These are phyloP conservation scores for Camillea tinctor DNA, from an alignment of 2,329 filamentous ascomycete species.

Conservation along the genomic window DNA sequence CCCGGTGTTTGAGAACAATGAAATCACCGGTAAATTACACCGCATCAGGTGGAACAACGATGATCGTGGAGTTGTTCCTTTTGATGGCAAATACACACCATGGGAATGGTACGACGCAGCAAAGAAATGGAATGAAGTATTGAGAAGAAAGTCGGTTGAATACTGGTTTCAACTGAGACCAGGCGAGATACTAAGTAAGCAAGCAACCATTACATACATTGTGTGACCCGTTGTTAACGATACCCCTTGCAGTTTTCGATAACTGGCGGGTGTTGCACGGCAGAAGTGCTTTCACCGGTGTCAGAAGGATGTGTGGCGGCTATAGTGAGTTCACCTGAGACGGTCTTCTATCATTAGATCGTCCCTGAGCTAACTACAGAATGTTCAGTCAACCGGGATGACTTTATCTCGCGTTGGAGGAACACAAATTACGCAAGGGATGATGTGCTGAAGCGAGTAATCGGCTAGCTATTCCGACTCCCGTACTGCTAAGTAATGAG, in stretches of 20 bases:
- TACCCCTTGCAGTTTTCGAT: slow-evolving; percentile 70
- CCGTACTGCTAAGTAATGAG: slow-evolving; percentile 1
- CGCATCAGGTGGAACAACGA: slow-evolving; percentile 93
- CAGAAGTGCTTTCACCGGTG: slow-evolving; percentile 76
- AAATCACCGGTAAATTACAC: slow-evolving; percentile 33
- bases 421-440: slow-evolving; percentile 63
- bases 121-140: slow-evolving; percentile 66
- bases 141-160: slow-evolving; percentile 64
- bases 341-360: background rate
- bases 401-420: slow-evolving; percentile 74
- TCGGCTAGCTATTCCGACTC: slow-evolving; percentile 22
- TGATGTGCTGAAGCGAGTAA: slow-evolving; percentile 39
- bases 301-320: slow-evolving; percentile 83
- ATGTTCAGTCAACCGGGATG: slow-evolving; percentile 69
- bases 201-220: background rate
- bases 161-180: slow-evolving; percentile 81
- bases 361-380: background rate
- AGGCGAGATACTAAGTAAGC: slow-evolving; percentile 72
- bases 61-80: slow-evolving; percentile 71
- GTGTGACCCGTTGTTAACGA: background rate
- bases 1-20: slow-evolving; percentile 68
- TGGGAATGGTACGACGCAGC: slow-evolving; percentile 78
- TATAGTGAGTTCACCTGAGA: slow-evolving; percentile 64
- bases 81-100: slow-evolving; percentile 46
- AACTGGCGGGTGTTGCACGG: slow-evolving; percentile 96